Conservation (phyloP, 2,329 filamentous ascomycete species). For the Neonectria faginata region DNA sequence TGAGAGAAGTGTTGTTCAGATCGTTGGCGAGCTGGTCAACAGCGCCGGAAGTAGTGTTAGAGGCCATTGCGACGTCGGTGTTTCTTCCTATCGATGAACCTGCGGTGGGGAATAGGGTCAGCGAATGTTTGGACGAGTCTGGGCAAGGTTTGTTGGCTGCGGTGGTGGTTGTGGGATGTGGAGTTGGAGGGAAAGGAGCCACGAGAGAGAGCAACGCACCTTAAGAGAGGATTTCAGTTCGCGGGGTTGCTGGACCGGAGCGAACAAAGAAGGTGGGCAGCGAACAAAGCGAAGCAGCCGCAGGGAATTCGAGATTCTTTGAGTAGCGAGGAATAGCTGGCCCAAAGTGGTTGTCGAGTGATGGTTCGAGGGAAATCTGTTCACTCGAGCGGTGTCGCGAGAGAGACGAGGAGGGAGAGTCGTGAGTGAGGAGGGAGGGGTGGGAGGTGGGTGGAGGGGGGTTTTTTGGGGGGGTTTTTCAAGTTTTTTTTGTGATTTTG, state of each 20-base stretch:
- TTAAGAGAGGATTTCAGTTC: constrained; percentile 42
- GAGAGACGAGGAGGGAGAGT: constrained; percentile 46
- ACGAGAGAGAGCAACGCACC: constrained; percentile 30
- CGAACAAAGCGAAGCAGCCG: constrained; percentile 47
- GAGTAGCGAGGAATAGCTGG: constrained; percentile 37
- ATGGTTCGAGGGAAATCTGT: constrained; percentile 37
- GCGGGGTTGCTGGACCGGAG: constrained; percentile 42
- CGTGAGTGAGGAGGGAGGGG: constrained; percentile 36
- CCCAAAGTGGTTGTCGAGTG: constrained; percentile 41
- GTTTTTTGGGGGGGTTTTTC: constrained; percentile 71
- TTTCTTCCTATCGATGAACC: constrained; percentile 36
- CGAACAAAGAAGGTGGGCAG: constrained; percentile 47
- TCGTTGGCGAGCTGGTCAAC: constrained; percentile 86
- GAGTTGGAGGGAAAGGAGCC: constrained; percentile 27
- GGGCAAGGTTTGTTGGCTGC: constrained; percentile 5
- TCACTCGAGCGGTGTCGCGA: constrained; percentile 47
- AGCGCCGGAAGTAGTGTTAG: constrained; percentile 68
- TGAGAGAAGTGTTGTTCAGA: constrained; percentile 77
- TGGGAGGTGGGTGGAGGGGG: constrained; percentile 53
- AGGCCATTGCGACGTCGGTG: constrained; percentile 65
- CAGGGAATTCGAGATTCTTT: constrained; percentile 39
- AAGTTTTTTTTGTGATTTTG: constrained; percentile 71
- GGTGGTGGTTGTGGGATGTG: constrained; percentile 15
- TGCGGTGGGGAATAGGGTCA: constrained; percentile 33
- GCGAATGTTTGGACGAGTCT: constrained; percentile 30